A percentile compares a stretch with the other conserved stretches of the same genome.
phyloP scores from a whole-genome alignment of 805 yeast genomes.

The Starmerella apicola region DNA sequence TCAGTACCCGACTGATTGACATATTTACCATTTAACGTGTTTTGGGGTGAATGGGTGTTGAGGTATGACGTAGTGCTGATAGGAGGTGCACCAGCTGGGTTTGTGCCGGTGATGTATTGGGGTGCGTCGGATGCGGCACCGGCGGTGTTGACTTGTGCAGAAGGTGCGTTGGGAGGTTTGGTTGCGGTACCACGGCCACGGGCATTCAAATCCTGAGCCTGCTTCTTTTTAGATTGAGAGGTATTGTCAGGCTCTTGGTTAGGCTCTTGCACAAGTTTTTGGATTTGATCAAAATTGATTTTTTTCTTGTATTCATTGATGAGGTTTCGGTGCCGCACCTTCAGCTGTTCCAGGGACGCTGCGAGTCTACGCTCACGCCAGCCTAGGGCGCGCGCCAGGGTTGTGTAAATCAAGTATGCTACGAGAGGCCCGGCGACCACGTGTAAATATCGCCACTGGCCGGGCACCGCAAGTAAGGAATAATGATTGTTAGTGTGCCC shows the following conservation, averaged over 20 bases:
- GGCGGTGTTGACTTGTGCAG: too few species aligned
- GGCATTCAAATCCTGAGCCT: neutral
- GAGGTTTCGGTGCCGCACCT: constrained; percentile 38
- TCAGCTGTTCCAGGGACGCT: constrained; percentile 27
- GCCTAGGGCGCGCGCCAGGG: constrained; percentile 6
- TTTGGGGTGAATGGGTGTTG: neutral
- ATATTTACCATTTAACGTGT: neutral
- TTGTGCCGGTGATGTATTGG: too few species aligned
- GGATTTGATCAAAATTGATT: constrained; percentile 66
- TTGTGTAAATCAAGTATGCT: neutral
- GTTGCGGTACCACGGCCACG: neutral
- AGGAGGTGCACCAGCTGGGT: neutral
- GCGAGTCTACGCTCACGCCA: constrained; percentile 22
- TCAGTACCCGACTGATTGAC: neutral
- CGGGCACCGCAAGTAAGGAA: constrained; percentile 2
- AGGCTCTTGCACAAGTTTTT: constrained; percentile 57
- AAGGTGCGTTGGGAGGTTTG: too few species aligned
- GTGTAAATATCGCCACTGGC: neutral
- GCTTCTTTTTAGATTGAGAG: neutral
- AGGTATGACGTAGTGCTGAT: neutral
- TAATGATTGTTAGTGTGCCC: too few species aligned
- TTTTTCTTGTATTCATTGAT: constrained; percentile 56
- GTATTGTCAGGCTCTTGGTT: constrained; percentile 35
- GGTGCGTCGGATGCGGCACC: neutral
- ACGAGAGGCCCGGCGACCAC: neutral